Base-by-base conservation (phyloP, 441 rosid genomes). In the Rhodomyrtus psidioides region DNA sequence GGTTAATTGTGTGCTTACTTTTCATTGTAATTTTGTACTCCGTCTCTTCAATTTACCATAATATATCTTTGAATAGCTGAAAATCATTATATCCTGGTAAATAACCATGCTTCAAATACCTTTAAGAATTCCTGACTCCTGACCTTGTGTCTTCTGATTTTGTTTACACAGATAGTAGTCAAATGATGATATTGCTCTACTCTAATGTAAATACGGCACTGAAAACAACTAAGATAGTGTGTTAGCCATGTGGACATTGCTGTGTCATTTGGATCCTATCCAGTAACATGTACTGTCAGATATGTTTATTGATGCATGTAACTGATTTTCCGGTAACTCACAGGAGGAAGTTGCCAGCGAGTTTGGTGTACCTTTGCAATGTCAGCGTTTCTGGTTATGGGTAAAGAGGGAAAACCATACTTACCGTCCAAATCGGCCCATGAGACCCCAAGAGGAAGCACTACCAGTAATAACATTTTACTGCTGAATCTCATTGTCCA, bases 341-440 rank as follows among this genome's bases (percentile, higher is more conserved):
- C 93, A 97, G 99, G 99, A 94, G 91, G 99, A 97, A 79, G 93
- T 97, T 85, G 99, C 99, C 57, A 96, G 94, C 91, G 98, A 95
- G 89, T 94, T 96, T 85, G 98, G 96, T 81, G 91, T 97, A 75
- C 98, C 99, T 27, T 94, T 94, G 79, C 96, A 94, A 87, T 93
- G 85, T 91, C 99, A 94, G 90, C 93, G 99, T 55, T 97, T 93
- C 84, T 97, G 99, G 99, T 90, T 96, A 56, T 97, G 99, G 99
- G 94, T 95, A 57, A 94, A 96, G 93, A 93, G 99, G 83, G 96
- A 92, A 90, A 97, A 97, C 91, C 94, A 91, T 89, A 97, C 99
- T 23, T 97, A 93, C 86, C 98, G 99, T 90, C 99, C 99, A 56
- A 91, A 91, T 90, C 94, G 98, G 55, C 97, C 99, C 84, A 83